Evolutionary conservation across 2,329 filamentous ascomycete species (phyloP), one percentile per base, ranked within the genome.

Genomic region (Verticillium longisporum): DNA sequence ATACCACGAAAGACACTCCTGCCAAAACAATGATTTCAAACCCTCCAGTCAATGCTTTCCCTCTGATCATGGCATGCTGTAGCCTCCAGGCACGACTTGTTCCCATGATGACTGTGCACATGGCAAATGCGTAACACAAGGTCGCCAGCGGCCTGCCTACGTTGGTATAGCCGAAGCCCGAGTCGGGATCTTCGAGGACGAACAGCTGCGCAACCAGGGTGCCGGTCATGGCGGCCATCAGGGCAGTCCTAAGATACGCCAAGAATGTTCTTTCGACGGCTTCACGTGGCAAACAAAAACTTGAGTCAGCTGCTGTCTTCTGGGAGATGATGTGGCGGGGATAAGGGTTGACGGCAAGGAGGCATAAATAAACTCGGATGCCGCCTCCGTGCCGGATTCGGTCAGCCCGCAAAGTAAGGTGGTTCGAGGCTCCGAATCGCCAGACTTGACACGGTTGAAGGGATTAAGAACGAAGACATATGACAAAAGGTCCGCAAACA

Each of bases 181-280:
- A 61, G 11, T 75, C 72, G 15, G 73, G 68, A 9, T 77, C 68
- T 32, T 77, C 70, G 34, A 85, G 78, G 21, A 82, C 79, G 67
- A 90, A 90, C 7, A 92, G 80, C 68, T 92, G 89, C 0, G 88
- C 85, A 33, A 88, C 80, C 3, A 85, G 67, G 2, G 88, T 83
- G 18, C 88, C 88, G 21, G 86, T 75, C 74, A 90, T 87, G 14
- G 88, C 86, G 45, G 91, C 77, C n/a, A 83, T 80, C 41, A 89
- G 74, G 0, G 87, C 90, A 1, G 88, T 92, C 21, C 89, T 83
- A 34, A 91, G 79, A 71, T 91, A 92, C 34, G 82, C 87, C 18
- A 92, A 82, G 69, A 88, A 92, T 18, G 89, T 92, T 61, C 89
- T 80, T 73, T 92, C 88, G 60, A 91, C 82, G 41, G 89, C 89